These are phyloP conservation scores for Suhomyces terraborum DNA, from an alignment of 1,139 yeast species.

Conservation along the genomic window DNA sequence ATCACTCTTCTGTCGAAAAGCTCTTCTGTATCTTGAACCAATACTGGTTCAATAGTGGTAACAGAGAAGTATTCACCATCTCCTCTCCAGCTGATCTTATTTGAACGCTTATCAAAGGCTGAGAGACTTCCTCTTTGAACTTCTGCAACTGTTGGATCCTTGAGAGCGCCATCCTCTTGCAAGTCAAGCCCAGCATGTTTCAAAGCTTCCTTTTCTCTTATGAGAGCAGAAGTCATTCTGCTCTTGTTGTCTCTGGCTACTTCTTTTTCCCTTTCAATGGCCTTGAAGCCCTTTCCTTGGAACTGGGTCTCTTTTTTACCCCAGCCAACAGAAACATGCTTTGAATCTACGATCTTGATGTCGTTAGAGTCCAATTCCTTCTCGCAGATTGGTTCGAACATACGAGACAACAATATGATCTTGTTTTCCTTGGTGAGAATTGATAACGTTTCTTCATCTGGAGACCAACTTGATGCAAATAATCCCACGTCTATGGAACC, in stretches of 20 bases:
- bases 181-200: slow-evolving; percentile 68
- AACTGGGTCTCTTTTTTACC: slow-evolving; percentile 97
- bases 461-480: slow-evolving; percentile 80
- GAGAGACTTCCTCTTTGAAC: slow-evolving; percentile 71
- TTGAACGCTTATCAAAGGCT: slow-evolving; percentile 47
- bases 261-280: slow-evolving; percentile 63
- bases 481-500: slow-evolving; percentile 85
- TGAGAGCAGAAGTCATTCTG: slow-evolving; percentile 81
- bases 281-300: slow-evolving; percentile 89
- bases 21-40: slow-evolving; percentile 44
- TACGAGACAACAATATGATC: slow-evolving; percentile 68
- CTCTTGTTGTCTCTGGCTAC: slow-evolving; percentile 71
- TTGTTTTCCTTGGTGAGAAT: slow-evolving; percentile 65
- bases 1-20: slow-evolving; percentile 67
- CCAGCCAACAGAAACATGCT: slow-evolving; percentile 98
- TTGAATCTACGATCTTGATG: slow-evolving; percentile 58
- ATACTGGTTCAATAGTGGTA: slow-evolving; percentile 57
- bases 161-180: slow-evolving; percentile 55
- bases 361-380: slow-evolving; percentile 60
- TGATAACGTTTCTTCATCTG: slow-evolving; percentile 84
- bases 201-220: slow-evolving; percentile 59
- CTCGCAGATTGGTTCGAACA: slow-evolving; percentile 81
- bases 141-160: slow-evolving; percentile 90
- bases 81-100: slow-evolving; percentile 85
- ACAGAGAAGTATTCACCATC: slow-evolving; percentile 86